These are phyloP conservation scores for Phlebopus sp. DNA, from an alignment of 1,284 basidiomycete species.

Conservation along the genomic window DNA sequence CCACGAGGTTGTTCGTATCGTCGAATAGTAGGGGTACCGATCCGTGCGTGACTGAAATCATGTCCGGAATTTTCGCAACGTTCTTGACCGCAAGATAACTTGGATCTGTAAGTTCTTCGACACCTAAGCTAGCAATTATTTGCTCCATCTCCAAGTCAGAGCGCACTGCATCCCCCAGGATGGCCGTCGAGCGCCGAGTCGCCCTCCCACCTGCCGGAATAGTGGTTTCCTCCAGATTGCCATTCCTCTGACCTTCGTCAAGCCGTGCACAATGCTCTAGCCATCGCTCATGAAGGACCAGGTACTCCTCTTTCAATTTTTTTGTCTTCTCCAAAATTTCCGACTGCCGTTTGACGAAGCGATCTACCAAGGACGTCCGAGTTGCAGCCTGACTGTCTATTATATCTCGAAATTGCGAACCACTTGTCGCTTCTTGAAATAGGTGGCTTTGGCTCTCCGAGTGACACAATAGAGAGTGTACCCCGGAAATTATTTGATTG, in stretches of 20 bases:
- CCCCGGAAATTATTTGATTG: conserved; percentile 47
- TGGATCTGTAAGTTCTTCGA: conserved; percentile 90
- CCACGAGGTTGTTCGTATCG: conserved; percentile 81
- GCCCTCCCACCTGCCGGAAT: conserved; percentile 55
- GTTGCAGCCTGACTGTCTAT: conserved; percentile 39
- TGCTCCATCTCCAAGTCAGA: conserved; percentile 98
- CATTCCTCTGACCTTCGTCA: conserved; percentile 42
- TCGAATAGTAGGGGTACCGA: conserved; percentile 68
- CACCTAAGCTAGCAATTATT: conserved; percentile 90
- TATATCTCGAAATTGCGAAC: conserved; percentile 34
- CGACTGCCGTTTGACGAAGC: conserved; percentile 52
- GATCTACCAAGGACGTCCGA: conserved; percentile 48
- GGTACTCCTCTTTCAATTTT: conserved; percentile 64
- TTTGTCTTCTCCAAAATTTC: conserved; percentile 53
- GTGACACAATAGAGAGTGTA: conserved; percentile 15
- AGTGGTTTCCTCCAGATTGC: conserved; percentile 36
- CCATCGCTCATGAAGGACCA: conserved; percentile 70
- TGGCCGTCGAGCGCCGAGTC: conserved; percentile 70
- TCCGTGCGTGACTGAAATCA: conserved; percentile 73
- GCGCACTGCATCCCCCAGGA: conserved; percentile 85
- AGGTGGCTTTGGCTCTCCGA: conserved; percentile 32
- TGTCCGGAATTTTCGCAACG: conserved; percentile 89
- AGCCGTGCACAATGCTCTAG: conserved; percentile 64
- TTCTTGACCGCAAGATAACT: conserved; percentile 84
- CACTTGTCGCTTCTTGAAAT: conserved; percentile 46